Base-by-base conservation (phyloP, 805 yeast genomes). In the Myxozyma vanderwaltii region DNA sequence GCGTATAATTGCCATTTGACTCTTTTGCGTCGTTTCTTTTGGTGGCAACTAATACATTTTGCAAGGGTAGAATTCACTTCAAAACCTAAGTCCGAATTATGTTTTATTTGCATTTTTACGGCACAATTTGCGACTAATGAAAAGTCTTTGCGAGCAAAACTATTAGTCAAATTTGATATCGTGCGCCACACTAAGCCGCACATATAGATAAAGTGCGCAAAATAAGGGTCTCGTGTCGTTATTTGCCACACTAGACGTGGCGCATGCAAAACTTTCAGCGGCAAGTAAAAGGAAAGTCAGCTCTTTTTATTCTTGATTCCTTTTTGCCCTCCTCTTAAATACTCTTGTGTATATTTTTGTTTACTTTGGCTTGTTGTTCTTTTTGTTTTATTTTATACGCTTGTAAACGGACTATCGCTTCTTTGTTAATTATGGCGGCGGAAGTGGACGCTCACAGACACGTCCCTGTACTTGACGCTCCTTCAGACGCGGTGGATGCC, bases 391-490 rank as follows among this genome's bases (percentile, higher is more conserved):
- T 27, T 26, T 12, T 15, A 45, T 17, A 12, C n/a, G n/a, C n/a
- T n/a, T n/a, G n/a, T n/a, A n/a, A n/a, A n/a, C n/a, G n/a, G n/a
- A n/a, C n/a, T n/a, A n/a, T n/a, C n/a, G n/a, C n/a, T n/a, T 29
- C n/a, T 7, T 29, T n/a, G 10, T 19, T 17, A 12, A 35, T 15
- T 13, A 48, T 48, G 51, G 43, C 51, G 48, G 56, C 56, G 41
- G 56, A 51, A 36, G 56, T 51, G 29, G 50, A 49, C 15, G 24
- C 45, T n/a, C 45, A 24, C 36, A 44, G 53, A 15, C 53, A 48
- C 17, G 13, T 48, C 10, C 51, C 51, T 12, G 4, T 17, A 23
- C 21, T 33, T 8, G 33, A 48, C 13, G 12, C 27, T 13, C 5
- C 45, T 7, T n/a, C 43, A 6, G 33, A n/a, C n/a, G n/a, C 51